These are phyloP conservation scores for Oryza rufipogon DNA, from an alignment of 176 grass and related monocot genomes.

Conservation along the genomic window DNA sequence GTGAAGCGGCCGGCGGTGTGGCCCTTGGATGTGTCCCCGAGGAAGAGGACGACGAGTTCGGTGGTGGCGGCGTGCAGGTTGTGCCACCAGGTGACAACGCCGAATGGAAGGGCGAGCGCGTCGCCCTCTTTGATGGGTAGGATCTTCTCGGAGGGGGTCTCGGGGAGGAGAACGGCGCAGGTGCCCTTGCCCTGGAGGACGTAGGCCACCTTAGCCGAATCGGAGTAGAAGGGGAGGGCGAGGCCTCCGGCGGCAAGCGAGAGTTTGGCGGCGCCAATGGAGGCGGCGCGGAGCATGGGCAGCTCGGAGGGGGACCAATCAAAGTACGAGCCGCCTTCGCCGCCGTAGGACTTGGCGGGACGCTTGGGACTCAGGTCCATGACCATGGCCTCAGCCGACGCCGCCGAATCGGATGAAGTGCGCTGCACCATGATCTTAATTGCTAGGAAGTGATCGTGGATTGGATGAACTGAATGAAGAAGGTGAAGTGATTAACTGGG, in stretches of 20 bases:
- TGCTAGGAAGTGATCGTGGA: too few species aligned
- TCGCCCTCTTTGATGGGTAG: slow-evolving; percentile 72
- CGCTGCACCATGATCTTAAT: too few species aligned
- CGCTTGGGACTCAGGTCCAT: background rate
- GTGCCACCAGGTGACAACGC: slow-evolving; percentile 76
- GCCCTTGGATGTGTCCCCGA: slow-evolving; percentile 77
- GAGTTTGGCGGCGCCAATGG: slow-evolving; percentile 83
- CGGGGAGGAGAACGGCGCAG: slow-evolving; percentile 55
- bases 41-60: slow-evolving; percentile 67
- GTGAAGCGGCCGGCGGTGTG: slow-evolving; percentile 64
- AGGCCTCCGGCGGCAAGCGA: slow-evolving; percentile 52
- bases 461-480: too few species aligned
- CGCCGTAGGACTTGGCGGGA: slow-evolving; percentile 43
- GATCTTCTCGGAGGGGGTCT: slow-evolving; percentile 65
- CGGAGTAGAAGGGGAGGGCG: slow-evolving; percentile 70
- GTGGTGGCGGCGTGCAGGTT: slow-evolving; percentile 35
- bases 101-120: slow-evolving; percentile 69
- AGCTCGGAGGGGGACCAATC: slow-evolving; percentile 66
- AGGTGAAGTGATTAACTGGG: too few species aligned
- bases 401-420: too few species aligned
- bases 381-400: too few species aligned
- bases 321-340: slow-evolving; percentile 62
- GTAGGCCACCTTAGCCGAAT: slow-evolving; percentile 82
- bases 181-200: slow-evolving; percentile 56
- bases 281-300: slow-evolving; percentile 67